Base-by-base conservation (phyloP, 1,284 basidiomycete genomes). In the Psilocybe mexicana region DNA sequence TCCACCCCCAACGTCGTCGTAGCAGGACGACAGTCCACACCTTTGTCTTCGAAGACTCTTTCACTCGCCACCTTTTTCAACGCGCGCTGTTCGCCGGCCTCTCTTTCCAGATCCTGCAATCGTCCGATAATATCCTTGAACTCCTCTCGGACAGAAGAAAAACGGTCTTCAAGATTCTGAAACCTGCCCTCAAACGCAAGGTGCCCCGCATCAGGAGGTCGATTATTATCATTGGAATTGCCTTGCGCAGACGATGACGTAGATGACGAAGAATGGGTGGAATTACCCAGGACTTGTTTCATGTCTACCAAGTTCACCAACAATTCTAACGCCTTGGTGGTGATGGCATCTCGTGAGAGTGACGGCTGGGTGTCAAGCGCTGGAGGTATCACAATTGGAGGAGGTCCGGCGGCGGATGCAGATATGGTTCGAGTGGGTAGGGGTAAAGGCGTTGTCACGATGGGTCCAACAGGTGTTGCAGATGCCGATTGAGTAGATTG, bases 261-360 rank as follows among this genome's bases (percentile, higher is more conserved):
- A 14, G 46, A 12, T 11, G 44, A 7, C 2, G 58, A 35, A 28
- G 45, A 28, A 0, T 43, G 33, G 14, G 56, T 36, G 30, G 52
- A 45, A 10, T 56, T 48, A 35, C 58, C 38, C 24, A 61, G 28
- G 35, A 51, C 49, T 14, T 57, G 55, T 42, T 59, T 61, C 5
- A 55, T 52, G 47, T 60, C 57, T 6, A 61, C 54, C 12, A 64
- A 35, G 33, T 60, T 61, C 25, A 61, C 63, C n/a, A 64, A 52
- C 12, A 64, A 43, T 44, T 64, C 60, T 8, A 64, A 52, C 8
- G 63, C 63, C 23, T 62, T 62, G n/a, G 54, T 49, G 8, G 58
- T 53, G 28, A 60, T 46, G 18, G 44, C 47, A 24, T 55, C 40
- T n/a, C 49, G 40, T 24, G 46, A 48, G 25, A 33, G 18, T 23